Evolutionary conservation across 2,329 filamentous ascomycete genomes (phyloP).

Genomic region (Diaporthe sp.): DNA sequence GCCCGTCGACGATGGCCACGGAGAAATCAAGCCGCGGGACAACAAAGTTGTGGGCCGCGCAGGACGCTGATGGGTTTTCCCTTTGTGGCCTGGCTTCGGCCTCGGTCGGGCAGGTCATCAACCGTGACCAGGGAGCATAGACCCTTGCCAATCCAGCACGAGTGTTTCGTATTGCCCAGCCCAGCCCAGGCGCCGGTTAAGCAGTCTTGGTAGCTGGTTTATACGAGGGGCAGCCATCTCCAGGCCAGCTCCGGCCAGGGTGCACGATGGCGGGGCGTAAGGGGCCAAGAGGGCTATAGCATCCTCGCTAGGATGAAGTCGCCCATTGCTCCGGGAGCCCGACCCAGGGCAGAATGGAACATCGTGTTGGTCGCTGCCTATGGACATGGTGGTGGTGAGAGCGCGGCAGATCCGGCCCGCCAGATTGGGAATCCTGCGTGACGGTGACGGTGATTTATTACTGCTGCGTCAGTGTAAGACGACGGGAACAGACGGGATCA

Average conservation of each 20-base stretch:
- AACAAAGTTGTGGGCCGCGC: conserved; percentile 21
- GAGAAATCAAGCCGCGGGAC: conserved; percentile 25
- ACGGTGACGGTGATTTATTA: neutral
- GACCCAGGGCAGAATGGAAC: neutral
- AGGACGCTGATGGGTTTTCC: conserved; percentile 16
- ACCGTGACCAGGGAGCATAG: conserved; percentile 4
- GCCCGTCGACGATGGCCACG: neutral
- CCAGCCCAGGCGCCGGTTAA: conserved; percentile 8
- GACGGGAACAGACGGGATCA: conserved; percentile 5
- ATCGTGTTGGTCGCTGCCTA: neutral
- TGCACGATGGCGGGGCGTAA: conserved; percentile 1
- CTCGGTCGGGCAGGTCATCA: neutral
- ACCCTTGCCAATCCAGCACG: neutral
- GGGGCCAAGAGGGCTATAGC: conserved; percentile 15
- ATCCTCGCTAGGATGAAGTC: conserved; percentile 28
- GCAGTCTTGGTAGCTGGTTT: conserved; percentile 20
- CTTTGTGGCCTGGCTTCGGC: conserved; percentile 4
- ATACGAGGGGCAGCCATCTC: conserved; percentile 6
- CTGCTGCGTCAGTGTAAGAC: conserved; percentile 5
- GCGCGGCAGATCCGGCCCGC: conserved; percentile 23
- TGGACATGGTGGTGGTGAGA: neutral
- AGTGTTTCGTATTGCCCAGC: conserved; percentile 23
- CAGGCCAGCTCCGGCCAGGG: neutral
- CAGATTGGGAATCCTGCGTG: conserved; percentile 8
- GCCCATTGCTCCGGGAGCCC: conserved; percentile 24